Evolutionary conservation across 2,329 filamentous ascomycete genomes (phyloP).

Genomic region (Nannizziopsis barbatae): DNA sequence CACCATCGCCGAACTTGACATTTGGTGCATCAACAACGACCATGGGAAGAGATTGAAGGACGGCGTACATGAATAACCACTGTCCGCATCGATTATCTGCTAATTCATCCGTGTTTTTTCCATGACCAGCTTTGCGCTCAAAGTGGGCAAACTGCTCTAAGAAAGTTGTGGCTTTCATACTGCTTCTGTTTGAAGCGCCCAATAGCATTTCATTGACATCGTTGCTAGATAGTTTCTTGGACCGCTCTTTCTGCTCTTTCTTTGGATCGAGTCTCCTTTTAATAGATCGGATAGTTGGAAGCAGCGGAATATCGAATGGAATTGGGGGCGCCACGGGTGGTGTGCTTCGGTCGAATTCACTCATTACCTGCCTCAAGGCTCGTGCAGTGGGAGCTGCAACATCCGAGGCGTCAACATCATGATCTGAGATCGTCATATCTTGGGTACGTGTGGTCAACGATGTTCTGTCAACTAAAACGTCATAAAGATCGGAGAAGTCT

Average conservation of each 20-base stretch:
- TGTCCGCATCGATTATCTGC: slow-evolving; percentile 40
- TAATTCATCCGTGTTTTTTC: slow-evolving; percentile 37
- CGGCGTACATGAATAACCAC: slow-evolving; percentile 43
- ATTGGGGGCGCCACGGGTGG: slow-evolving; percentile 85
- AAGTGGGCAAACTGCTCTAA: slow-evolving; percentile 40
- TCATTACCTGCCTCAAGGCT: slow-evolving; percentile 66
- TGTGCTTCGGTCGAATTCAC: slow-evolving; percentile 78
- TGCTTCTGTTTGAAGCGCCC: slow-evolving; percentile 69
- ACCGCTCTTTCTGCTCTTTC: slow-evolving; percentile 60
- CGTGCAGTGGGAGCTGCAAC: slow-evolving; percentile 50
- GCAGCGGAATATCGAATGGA: slow-evolving; percentile 73
- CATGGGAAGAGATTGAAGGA: slow-evolving; percentile 40
- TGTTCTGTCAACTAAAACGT: slow-evolving; percentile 71
- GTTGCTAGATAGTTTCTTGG: slow-evolving; percentile 62
- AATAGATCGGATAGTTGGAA: slow-evolving; percentile 59
- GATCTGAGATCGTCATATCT: slow-evolving; percentile 51
- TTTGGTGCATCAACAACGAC: slow-evolving; percentile 40
- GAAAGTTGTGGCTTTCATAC: slow-evolving; percentile 41
- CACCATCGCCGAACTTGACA: slow-evolving; percentile 34
- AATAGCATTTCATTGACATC: slow-evolving; percentile 68
- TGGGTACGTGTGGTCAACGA: slow-evolving; percentile 67
- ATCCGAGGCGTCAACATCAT: slow-evolving; percentile 38
- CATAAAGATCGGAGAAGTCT: slow-evolving; percentile 78
- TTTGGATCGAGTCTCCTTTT: slow-evolving; percentile 58
- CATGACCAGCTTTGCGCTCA: slow-evolving; percentile 35